Evolutionary conservation across 352 stramenopile genomes (phyloP), one percentile per base, ranked within the genome.

Genomic region (Phytophthora cajani): DNA sequence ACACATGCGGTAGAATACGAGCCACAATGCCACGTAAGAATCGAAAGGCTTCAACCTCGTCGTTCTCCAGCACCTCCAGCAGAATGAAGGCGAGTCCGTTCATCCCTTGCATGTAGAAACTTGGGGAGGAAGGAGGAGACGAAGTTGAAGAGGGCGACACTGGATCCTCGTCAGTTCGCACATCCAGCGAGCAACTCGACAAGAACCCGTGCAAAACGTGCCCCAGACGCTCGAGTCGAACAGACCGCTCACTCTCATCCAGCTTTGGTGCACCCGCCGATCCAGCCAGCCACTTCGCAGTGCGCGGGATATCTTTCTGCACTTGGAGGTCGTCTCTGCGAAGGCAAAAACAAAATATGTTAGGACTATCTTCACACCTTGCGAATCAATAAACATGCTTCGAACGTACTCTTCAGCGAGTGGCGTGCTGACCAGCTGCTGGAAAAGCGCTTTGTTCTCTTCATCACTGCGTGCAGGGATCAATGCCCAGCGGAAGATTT

Each of bases 61-160:
- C 78, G 55, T 90, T 82, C 7, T 73, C 64, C 16, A 91, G 61
- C 25, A 93, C 80, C 23, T 92, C 76, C 21, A 94, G 63, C 44
- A 94, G 72, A 59, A 95, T 84, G 47, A 92, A 95, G 2, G 80
- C 88, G 16, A 95, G 75, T 0, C 85, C 88, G 58, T 95, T 95
- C 88, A 95, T 94, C 44, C 88, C 88, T 53, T 95, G 88, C 84
- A 95, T 93, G 56, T 95, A 95, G 27, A 90, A 92, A 53, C 76
- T 85, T 17, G 78, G 23, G 3, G 62, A 59, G 68, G 69, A 69
- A 57, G 36, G 53, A 44, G 64, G 71, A 50, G 66, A 73, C 36
- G 23, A 30, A 19, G 67, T 44, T 52, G 71, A 75, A n/a, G 58
- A 72, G 11, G 47, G 63, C 2, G 71, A 77, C 7, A 79, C 59